Evolutionary conservation across 345 rosid species (phyloP), one percentile per base, ranked within the genome.

Genomic region (Crucihimalaya himalaica): DNA sequence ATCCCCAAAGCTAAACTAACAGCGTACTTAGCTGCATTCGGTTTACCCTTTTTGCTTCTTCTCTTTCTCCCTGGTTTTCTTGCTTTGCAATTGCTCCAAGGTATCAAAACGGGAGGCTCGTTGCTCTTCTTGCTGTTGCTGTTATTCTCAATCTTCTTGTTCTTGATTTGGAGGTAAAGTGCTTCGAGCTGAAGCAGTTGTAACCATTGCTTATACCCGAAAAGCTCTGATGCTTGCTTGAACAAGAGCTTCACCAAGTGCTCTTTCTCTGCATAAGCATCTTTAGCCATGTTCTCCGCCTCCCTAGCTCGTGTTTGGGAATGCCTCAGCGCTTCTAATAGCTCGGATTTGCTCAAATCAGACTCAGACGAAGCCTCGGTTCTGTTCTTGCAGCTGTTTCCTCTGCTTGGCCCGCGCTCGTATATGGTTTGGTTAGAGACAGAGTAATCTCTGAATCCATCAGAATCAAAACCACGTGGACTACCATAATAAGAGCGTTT

Each of bases 261-360:
- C 65, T 90, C 98, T 81, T 89, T 96, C 82, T 96, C 99, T 0
- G 87, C 91, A 51, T 77, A 66, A 5, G 87, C 97, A 75, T 84
- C 85, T 80, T 86, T 80, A n/a, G 95, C 99, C 51, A 89, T 89
- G 52, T 83, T 87, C 78, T 96, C 99, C 4, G 99, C 98, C 82
- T 96, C 92, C 77, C 99, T 89, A 31, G 99, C 98, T 19, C 99
- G 89, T 11, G 99, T 90, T 82, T 96, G 99, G 42, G 99, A 96
- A 73, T 81, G 97, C 31, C 96, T 39, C 27, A 96, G 83, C 31
- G 99, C 99, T 80, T 92, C 98, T 72, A 96, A 63, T 11, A 96
- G 83, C 87, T 86, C 83, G 23, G 89, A 81, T 79, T 89, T 95
- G 79, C 84, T 80, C 52, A 90, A 78, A 53, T 79, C 90, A 51